phyloP scores from a whole-genome alignment of 495 filamentous ascomycete genomes.

The Mytilinidion resinicola region DNA sequence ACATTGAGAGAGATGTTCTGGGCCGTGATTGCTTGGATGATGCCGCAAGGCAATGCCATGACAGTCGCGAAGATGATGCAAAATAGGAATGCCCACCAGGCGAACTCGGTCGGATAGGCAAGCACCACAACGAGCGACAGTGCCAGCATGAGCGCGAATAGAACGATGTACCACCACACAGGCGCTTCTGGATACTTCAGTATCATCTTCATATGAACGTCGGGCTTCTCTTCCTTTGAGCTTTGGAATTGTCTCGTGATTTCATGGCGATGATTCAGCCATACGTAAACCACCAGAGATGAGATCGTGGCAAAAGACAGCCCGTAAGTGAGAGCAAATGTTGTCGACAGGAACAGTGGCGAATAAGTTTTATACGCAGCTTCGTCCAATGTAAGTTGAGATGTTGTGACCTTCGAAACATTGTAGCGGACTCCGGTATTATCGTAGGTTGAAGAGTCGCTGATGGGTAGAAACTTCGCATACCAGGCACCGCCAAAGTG shows the following conservation, averaged over 20 bases:
- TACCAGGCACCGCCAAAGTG: conserved; percentile 68
- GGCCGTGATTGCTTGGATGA: conserved; percentile 41
- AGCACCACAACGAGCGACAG: conserved; percentile 56
- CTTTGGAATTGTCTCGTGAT: conserved; percentile 54
- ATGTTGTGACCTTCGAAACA: conserved; percentile 44
- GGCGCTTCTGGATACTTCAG: conserved; percentile 11
- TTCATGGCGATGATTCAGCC: conserved; percentile 55
- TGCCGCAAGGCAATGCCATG: conserved; percentile 44
- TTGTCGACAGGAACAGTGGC: conserved; percentile 57
- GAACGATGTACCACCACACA: conserved; percentile 31
- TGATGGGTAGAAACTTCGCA: conserved; percentile 44
- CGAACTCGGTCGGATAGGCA: conserved; percentile 55
- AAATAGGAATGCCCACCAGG: conserved; percentile 63
- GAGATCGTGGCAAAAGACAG: conserved; percentile 66
- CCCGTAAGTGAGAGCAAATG: conserved; percentile 60
- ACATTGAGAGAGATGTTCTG: conserved; percentile 13
- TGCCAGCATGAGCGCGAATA: conserved; percentile 48
- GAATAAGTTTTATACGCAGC: conserved; percentile 55
- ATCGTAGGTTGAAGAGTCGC: conserved; percentile 55
- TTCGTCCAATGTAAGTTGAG: conserved; percentile 46
- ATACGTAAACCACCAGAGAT: conserved; percentile 59
- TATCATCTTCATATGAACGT: conserved; percentile 45
- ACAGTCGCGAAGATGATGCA: conserved; percentile 43
- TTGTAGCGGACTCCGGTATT: conserved; percentile 55
- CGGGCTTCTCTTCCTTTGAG: conserved; percentile 52